A percentile compares a stretch with the other conserved stretches of the same genome.
These are phyloP conservation scores for Pichia sp. DNA, from an alignment of 1,139 yeast species.

Conservation along the genomic window DNA sequence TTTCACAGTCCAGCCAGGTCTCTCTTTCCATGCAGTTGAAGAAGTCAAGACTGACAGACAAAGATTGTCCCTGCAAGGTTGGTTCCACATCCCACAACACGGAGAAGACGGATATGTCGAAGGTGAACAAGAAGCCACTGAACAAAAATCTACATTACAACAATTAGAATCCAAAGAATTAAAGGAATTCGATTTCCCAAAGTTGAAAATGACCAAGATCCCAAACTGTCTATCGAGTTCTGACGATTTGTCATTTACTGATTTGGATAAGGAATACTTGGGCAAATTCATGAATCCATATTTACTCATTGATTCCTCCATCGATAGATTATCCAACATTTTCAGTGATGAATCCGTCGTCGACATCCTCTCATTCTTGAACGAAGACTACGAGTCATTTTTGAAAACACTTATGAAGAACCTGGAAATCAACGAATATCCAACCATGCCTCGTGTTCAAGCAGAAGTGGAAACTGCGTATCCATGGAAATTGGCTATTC, in stretches of 20 bases:
- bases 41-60: conserved; percentile 91
- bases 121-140: conserved; percentile 78
- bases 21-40: conserved; percentile 96
- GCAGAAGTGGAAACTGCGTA: conserved; percentile 45
- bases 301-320: conserved; percentile 44
- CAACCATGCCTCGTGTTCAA: conserved; percentile 56
- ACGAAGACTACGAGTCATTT: conserved; percentile 47
- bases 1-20: conserved; percentile 94
- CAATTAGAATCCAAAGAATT: conserved; percentile 76
- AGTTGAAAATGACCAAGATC: conserved; percentile 41
- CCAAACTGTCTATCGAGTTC: conserved; percentile 19
- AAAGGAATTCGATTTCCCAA: conserved; percentile 83
- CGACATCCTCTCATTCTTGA: conserved; percentile 63
- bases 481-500: conserved; percentile 93
- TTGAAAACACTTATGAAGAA: conserved; percentile 49
- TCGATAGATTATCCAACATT: conserved; percentile 43
- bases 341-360: conserved; percentile 71
- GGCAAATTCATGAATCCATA: conserved; percentile 53
- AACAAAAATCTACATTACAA: conserved; percentile 74
- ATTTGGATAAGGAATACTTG: conserved; percentile 47
- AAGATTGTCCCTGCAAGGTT: conserved; percentile 91
- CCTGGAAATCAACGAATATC: conserved; percentile 49
- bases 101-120: conserved; percentile 85
- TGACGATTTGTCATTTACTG: conserved; percentile 25
- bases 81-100: conserved; percentile 97